phyloP scores from a whole-genome alignment of 179 eudicot species.

The Patellifolia procumbens region DNA sequence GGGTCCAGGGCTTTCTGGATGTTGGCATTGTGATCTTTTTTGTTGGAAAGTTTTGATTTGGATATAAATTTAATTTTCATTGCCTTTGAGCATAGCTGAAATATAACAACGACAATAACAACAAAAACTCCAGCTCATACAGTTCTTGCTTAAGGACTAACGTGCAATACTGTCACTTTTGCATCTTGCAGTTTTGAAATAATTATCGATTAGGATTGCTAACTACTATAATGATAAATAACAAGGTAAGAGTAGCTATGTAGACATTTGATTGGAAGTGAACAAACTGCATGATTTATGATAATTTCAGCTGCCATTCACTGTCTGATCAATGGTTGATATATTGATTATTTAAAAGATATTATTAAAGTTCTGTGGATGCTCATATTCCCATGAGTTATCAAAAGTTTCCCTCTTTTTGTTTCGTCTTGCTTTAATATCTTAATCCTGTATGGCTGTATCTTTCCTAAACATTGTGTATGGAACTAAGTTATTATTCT shows the following conservation, averaged over 20 bases:
- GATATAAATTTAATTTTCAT: not conserved
- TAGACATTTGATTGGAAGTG: not conserved
- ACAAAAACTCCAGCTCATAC: not conserved
- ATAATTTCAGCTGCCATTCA: not conserved
- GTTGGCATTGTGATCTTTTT: not conserved
- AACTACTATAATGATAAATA: not conserved
- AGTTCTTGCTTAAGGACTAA: not conserved
- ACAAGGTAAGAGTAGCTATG: not conserved
- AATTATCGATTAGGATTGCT: not conserved
- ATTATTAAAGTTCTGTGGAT: not conserved
- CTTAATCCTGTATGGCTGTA: not conserved
- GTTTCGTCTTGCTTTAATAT: not conserved
- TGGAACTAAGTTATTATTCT: not conserved
- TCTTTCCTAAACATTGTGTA: not conserved
- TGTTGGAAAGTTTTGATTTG: not conserved
- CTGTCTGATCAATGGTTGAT: too few species aligned
- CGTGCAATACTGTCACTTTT: not conserved
- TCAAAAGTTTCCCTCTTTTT: too few species aligned
- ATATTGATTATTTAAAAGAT: too few species aligned
- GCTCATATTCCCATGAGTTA: not conserved
- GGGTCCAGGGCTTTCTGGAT: not conserved
- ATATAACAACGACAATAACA: not conserved
- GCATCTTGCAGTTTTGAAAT: not conserved
- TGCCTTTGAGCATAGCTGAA: not conserved
- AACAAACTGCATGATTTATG: not conserved